Conservation (phyloP, 352 stramenopile species). For the Globisporangium iwayamae region DNA sequence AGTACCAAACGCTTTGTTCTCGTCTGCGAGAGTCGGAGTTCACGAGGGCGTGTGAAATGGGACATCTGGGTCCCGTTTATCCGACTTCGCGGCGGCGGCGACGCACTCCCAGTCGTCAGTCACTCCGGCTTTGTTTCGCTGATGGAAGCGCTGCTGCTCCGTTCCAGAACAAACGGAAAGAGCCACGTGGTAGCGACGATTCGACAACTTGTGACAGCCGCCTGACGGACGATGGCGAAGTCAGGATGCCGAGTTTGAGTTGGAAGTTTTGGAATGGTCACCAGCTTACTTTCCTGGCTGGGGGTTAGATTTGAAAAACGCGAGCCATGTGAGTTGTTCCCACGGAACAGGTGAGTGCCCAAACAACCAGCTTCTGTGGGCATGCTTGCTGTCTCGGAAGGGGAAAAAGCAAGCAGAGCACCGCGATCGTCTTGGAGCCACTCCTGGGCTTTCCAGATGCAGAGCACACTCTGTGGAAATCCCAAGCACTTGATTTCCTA, state of each 20-base stretch:
- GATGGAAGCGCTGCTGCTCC: not conserved
- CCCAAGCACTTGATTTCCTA: not conserved
- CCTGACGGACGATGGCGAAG: too few species aligned
- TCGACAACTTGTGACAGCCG: not conserved
- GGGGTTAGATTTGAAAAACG: too few species aligned
- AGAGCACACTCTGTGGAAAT: not conserved
- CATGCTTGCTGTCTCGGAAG: not conserved
- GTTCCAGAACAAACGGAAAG: too few species aligned
- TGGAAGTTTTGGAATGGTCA: too few species aligned
- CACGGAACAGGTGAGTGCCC: not conserved
- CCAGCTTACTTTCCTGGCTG: too few species aligned
- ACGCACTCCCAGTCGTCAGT: too few species aligned
- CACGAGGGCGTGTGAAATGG: not conserved
- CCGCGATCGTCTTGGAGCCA: not conserved
- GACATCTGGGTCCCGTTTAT: not conserved
- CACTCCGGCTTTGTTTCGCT: conserved; percentile 4
- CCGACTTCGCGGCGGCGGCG: not conserved
- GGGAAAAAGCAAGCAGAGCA: not conserved
- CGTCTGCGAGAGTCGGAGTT: not conserved
- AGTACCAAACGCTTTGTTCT: not conserved
- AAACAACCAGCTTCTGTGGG: not conserved
- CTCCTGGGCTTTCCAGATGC: not conserved
- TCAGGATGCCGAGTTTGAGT: too few species aligned
- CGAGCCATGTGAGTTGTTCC: not conserved
- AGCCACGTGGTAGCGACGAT: not conserved